phyloP scores from a whole-genome alignment of 2,329 filamentous ascomycete species.

The Monilinia fructicola region DNA sequence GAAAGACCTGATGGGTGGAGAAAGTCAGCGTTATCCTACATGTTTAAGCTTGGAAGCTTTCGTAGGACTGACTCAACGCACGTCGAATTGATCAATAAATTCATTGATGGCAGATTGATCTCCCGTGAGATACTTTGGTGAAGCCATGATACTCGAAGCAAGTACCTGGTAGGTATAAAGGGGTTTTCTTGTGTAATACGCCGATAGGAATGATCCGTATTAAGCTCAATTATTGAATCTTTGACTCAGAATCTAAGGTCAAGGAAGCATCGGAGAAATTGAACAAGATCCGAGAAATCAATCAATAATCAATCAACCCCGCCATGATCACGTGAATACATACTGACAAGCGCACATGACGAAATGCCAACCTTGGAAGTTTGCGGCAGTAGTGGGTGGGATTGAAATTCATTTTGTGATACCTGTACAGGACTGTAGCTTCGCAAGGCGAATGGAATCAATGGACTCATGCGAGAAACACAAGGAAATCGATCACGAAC shows the following conservation, averaged over 20 bases:
- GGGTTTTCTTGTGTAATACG: background rate
- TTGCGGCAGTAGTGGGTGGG: background rate
- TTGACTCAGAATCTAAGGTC: background rate
- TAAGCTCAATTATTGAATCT: background rate
- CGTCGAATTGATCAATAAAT: slow-evolving; percentile 90
- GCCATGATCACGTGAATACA: slow-evolving; percentile 5
- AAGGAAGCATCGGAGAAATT: background rate
- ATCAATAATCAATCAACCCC: background rate
- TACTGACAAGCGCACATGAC: background rate
- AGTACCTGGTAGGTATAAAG: background rate
- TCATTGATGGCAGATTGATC: slow-evolving; percentile 73
- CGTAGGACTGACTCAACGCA: slow-evolving; percentile 51
- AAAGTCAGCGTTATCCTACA: slow-evolving; percentile 28
- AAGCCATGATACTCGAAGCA: slow-evolving; percentile 1
- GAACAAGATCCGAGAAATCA: background rate
- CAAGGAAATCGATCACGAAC: background rate
- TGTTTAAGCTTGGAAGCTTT: slow-evolving; percentile 11
- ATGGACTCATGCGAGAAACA: background rate
- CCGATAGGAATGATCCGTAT: background rate
- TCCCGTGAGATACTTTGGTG: slow-evolving; percentile 71
- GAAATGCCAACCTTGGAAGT: slow-evolving; percentile 1
- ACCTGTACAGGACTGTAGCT: too few species aligned
- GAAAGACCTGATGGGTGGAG: slow-evolving; percentile 64
- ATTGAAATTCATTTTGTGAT: background rate
- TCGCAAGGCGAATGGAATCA: background rate